These are phyloP conservation scores for Crithidia expoeki DNA, from an alignment of 208 protist genomes.

Conservation along the genomic window DNA sequence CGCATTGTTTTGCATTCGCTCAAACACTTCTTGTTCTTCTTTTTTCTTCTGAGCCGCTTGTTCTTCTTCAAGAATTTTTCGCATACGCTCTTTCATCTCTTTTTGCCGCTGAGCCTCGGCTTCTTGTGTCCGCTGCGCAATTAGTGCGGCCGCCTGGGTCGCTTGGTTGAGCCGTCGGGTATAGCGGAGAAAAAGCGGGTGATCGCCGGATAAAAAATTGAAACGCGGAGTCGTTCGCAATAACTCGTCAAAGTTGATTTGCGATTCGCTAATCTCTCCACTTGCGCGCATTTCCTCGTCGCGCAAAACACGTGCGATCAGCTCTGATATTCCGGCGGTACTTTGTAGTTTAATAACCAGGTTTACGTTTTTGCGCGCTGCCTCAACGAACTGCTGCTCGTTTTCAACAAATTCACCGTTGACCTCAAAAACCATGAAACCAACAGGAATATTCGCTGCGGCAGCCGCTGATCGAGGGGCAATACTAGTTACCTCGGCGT, in stretches of 20 bases:
- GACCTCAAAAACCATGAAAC: constrained; percentile 77
- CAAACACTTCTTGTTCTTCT: constrained; percentile 32
- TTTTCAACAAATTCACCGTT: constrained; percentile 81
- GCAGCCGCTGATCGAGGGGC: constrained; percentile 50
- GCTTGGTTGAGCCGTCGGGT: constrained; percentile 57
- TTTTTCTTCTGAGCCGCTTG: constrained; percentile 22
- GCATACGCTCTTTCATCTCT: constrained; percentile 60
- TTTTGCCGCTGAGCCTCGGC: constrained; percentile 57
- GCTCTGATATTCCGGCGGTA: constrained; percentile 61
- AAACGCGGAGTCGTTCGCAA: constrained; percentile 78
- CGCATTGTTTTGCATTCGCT: constrained; percentile 13
- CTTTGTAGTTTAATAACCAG: constrained; percentile 77
- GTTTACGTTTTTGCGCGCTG: constrained; percentile 44
- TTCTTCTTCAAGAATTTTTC: constrained; percentile 49
- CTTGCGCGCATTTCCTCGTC: constrained; percentile 49
- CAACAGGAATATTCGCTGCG: constrained; percentile 58
- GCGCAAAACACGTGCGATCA: constrained; percentile 70
- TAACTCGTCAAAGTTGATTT: constrained; percentile 69
- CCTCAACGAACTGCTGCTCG: constrained; percentile 53
- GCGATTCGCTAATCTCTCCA: constrained; percentile 15
- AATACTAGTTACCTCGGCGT: constrained; percentile 62
- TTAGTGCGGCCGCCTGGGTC: constrained; percentile 58
- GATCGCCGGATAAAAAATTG: constrained; percentile 72
- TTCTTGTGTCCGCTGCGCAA: constrained; percentile 61
- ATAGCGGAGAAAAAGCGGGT: constrained; percentile 81